Base-by-base conservation (phyloP, 2,329 filamentous ascomycete genomes). In the Arthrobotrys musiformis region DNA sequence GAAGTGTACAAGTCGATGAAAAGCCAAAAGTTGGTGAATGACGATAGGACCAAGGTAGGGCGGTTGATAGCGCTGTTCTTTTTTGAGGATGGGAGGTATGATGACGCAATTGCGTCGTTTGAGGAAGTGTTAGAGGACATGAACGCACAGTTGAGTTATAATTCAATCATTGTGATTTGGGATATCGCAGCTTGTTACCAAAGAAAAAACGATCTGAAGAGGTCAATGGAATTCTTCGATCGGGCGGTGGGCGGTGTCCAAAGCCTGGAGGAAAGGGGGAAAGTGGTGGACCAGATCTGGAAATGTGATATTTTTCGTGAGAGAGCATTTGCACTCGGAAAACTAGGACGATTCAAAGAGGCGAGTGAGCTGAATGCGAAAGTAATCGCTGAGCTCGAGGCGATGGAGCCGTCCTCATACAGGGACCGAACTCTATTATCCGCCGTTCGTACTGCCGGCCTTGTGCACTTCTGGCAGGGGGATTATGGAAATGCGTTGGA, bases 371-470 rank as follows among this genome's bases (percentile, higher is more conserved):
- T 46, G 62, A 70, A 44, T 8, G 30, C 48, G 35, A 56, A 58
- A 9, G 40, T 63, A 19, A 69, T 78, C 3, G 63, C 64, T n/a
- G 63, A 62, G 15, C 17, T 52, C 8, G 75, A 79, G 52, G 64
- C 75, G 22, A n/a, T 22, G 5, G 35, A 78, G 17, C 6, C 7
- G 13, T 52, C 15, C 3, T 26, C 6, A 2, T 30, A 13, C 48
- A 33, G 2, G 15, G 15, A 33, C 9, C 9, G 4, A 9, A 33
- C 9, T 33, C 30, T 33, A 33, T 33, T 33, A 17, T 11, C 19
- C 24, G 48, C 2, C 30, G 9, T 7, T 4, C 19, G 48, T 52
- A 28, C 13, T 19, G 9, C 4, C 19, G 19, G 13, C 24, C n/a
- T n/a, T n/a, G n/a, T n/a, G 48, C 30, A 28, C 13, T 19, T 6